Conservation (phyloP, 2,329 filamentous ascomycete genomes). For the Acrocalymma vagum region DNA sequence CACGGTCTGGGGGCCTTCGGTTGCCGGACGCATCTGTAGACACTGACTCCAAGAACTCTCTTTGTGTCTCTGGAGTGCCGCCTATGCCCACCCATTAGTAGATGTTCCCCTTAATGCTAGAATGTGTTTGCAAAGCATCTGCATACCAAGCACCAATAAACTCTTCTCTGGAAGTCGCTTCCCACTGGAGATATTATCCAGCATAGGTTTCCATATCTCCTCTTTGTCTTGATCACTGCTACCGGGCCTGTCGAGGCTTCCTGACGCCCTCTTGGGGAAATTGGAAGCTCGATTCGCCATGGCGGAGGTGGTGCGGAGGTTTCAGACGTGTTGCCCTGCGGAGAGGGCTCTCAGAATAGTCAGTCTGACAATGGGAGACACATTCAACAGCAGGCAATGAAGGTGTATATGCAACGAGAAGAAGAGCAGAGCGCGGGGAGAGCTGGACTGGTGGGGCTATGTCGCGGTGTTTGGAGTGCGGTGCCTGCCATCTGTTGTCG, state of each 20-base stretch:
- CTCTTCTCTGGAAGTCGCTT: conserved; percentile 93
- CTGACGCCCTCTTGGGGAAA: conserved; percentile 35
- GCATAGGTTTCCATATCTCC: conserved; percentile 93
- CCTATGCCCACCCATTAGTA: conserved; percentile 58
- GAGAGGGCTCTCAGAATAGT: too few species aligned
- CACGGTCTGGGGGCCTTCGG: conserved; percentile 62
- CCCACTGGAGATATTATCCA: conserved; percentile 88
- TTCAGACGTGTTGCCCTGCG: conserved; percentile 17
- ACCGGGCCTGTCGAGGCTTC: conserved; percentile 40
- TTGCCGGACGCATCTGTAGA: conserved; percentile 47
- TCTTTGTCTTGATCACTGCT: conserved; percentile 75
- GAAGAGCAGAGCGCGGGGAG: conserved; percentile 15
- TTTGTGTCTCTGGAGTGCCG: conserved; percentile 82
- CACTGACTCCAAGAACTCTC: conserved; percentile 75
- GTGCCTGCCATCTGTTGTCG: too few species aligned
- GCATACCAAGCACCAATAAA: conserved; percentile 79
- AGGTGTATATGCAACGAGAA: too few species aligned
- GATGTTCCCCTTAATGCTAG: conserved; percentile 23
- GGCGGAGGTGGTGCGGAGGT: conserved; percentile 37
- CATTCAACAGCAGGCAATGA: too few species aligned
- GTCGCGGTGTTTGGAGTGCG: conserved; percentile 30
- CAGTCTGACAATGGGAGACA: too few species aligned
- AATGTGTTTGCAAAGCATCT: too few species aligned
- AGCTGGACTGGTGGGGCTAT: conserved; percentile 25
- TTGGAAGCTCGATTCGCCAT: conserved; percentile 44